Evolutionary conservation across 257 asterid species (phyloP).

Genomic region (Coffea eugenioides): DNA sequence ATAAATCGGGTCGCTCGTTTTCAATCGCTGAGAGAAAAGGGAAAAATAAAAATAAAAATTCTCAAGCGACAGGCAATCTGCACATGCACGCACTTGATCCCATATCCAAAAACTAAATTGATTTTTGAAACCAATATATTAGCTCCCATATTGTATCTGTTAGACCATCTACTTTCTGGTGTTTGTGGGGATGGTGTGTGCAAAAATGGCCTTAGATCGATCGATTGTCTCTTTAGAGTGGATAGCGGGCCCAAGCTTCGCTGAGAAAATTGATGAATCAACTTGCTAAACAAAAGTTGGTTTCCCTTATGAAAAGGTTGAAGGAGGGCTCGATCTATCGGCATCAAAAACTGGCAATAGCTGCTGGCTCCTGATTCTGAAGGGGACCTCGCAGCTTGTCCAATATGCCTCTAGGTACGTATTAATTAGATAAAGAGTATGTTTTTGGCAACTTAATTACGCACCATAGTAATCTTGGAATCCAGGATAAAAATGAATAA

Average conservation of each 20-base stretch:
- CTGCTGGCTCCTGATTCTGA: not conserved
- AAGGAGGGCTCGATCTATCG: not conserved
- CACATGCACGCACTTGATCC: not conserved
- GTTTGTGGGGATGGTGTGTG: not conserved
- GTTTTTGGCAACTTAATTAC: not conserved
- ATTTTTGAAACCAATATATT: not conserved
- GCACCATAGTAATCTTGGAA: not conserved
- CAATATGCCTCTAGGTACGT: not conserved
- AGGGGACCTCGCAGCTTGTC: not conserved
- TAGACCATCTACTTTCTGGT: not conserved
- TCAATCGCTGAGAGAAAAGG: too few species aligned
- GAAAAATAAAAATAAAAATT: too few species aligned
- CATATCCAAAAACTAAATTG: not conserved
- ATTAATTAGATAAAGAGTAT: not conserved
- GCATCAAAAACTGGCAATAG: not conserved
- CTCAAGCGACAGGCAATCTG: not conserved
- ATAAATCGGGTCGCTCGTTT: not conserved
- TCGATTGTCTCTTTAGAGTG: not conserved
- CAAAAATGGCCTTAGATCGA: not conserved
- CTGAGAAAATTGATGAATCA: not conserved
- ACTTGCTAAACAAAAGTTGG: not conserved
- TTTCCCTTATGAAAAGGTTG: not conserved
- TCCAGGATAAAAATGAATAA: not conserved
- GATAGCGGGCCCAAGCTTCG: not conserved
- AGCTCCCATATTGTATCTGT: not conserved